Conservation (phyloP, 2,329 filamentous ascomycete species). For the Epicoccum sorghinum region DNA sequence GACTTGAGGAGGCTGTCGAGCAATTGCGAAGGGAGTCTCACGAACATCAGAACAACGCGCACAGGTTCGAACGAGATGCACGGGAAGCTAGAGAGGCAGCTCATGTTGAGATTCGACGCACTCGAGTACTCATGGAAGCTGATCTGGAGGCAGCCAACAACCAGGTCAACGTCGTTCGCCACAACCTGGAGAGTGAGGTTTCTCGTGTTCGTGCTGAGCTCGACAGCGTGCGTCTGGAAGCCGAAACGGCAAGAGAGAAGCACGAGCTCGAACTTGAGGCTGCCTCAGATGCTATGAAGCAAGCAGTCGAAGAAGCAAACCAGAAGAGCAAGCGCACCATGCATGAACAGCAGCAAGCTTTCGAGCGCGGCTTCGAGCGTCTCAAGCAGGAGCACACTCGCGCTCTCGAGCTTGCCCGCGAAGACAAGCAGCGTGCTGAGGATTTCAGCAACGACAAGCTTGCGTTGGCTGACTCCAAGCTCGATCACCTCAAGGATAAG, state of each 20-base stretch:
- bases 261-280: slow-evolving; percentile 87
- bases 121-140: slow-evolving; percentile 76
- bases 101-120: slow-evolving; percentile 79
- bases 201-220: slow-evolving; percentile 73
- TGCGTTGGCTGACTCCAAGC: slow-evolving; percentile 81
- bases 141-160: slow-evolving; percentile 85
- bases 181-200: slow-evolving; percentile 82
- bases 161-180: slow-evolving; percentile 81
- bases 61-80: slow-evolving; percentile 79
- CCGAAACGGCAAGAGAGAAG: slow-evolving; percentile 79
- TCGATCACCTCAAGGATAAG: slow-evolving; percentile 84
- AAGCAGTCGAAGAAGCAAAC: slow-evolving; percentile 61
- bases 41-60: slow-evolving; percentile 71
- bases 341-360: slow-evolving; percentile 56
- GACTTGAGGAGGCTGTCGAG: slow-evolving; percentile 65
- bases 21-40: slow-evolving; percentile 69
- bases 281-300: slow-evolving; percentile 70
- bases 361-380: slow-evolving; percentile 45
- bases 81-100: slow-evolving; percentile 82
- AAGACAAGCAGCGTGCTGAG: slow-evolving; percentile 83
- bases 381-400: slow-evolving; percentile 64
- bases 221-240: slow-evolving; percentile 77
- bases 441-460: slow-evolving; percentile 81
- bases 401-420: slow-evolving; percentile 72
- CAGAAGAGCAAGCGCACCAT: slow-evolving; percentile 61